These are phyloP conservation scores for Erucastrum elatum DNA, from an alignment of 345 rosid species.

Conservation along the genomic window DNA sequence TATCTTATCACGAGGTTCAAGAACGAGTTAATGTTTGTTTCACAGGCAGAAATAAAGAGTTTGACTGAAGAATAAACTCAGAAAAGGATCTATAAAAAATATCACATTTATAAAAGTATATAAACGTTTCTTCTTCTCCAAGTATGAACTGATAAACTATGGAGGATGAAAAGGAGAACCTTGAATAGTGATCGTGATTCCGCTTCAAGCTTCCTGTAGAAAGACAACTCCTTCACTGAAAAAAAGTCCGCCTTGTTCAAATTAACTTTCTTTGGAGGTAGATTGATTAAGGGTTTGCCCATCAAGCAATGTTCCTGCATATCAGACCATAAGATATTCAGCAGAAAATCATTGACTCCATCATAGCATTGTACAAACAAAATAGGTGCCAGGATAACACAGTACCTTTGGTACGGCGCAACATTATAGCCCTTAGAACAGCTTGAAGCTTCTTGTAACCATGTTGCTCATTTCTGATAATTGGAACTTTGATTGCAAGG, in stretches of 20 bases:
- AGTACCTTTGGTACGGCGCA: constrained; percentile 76
- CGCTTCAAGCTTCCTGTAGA: constrained; percentile 70
- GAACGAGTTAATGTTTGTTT: no score
- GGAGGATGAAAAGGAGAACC: constrained; percentile 15
- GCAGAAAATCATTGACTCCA: no score
- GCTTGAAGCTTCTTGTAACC: constrained; percentile 96
- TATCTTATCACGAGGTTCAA: not conserved
- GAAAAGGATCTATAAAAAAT: no score
- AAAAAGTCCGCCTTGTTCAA: constrained; percentile 63
- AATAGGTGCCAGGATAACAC: no score
- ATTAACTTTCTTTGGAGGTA: constrained; percentile 68
- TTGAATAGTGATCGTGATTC: constrained; percentile 40
- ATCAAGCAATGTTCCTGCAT: constrained; percentile 68
- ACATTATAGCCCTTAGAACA: constrained; percentile 73
- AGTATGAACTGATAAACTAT: constrained; percentile 55
- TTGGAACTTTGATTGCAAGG: constrained; percentile 50
- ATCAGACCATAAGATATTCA: constrained; percentile 37
- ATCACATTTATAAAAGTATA: no score
- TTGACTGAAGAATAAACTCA: no score
- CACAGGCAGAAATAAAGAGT: no score
- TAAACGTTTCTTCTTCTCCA: no score
- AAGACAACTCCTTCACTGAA: constrained; percentile 61
- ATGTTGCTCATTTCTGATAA: constrained; percentile 49
- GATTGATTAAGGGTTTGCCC: constrained; percentile 68
- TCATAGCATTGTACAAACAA: no score